Base-by-base conservation (phyloP, 1,284 basidiomycete species). In the Cryptococcus depauperatus region DNA sequence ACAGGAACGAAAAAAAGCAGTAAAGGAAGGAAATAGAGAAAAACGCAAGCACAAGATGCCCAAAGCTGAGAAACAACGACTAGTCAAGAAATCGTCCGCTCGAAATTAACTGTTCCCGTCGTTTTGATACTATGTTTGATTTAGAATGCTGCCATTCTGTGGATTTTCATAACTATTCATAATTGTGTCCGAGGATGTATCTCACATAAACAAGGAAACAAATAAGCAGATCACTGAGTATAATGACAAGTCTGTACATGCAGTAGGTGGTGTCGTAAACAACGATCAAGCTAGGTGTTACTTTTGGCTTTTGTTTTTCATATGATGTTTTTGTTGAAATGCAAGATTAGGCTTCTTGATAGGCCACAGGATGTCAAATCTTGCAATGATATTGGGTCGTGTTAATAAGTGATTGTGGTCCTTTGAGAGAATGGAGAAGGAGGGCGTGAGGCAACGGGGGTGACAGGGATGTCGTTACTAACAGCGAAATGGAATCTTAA, bases 31-130 rank as follows among this genome's bases (percentile, higher is more conserved):
- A 66, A 81, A 83, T 43, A 78, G 84, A 58, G 90, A 95, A 72
- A 86, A 80, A 69, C 77, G 91, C 50, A 87, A 90, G 69, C 76
- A 79, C 55, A 96, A 96, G 74, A 89, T 96, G 76, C 85, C 88
- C 43, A 96, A 96, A 69, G 79, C 82, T 32, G 88, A 92, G 71
- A 96, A 96, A 75, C 85, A 86, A 71, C 77, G 81, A 40, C 78
- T 79, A 54, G 77, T 95, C 55, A 93, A 88, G 71, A 68, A 68
- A 52, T 62, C 52, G 2, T 33, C 28, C 28, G 8, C 28, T 29
- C 28, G 28, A 29, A 8, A 50, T 29, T 29, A 29, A n/a, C n/a
- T n/a, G n/a, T n/a, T n/a, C n/a, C n/a, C n/a, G n/a, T n/a, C n/a
- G n/a, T n/a, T n/a, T n/a, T n/a, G n/a, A n/a, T n/a, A n/a, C n/a